These are phyloP conservation scores for Fusarium coffeatum DNA, from an alignment of 2,329 filamentous ascomycete genomes.

Conservation along the genomic window DNA sequence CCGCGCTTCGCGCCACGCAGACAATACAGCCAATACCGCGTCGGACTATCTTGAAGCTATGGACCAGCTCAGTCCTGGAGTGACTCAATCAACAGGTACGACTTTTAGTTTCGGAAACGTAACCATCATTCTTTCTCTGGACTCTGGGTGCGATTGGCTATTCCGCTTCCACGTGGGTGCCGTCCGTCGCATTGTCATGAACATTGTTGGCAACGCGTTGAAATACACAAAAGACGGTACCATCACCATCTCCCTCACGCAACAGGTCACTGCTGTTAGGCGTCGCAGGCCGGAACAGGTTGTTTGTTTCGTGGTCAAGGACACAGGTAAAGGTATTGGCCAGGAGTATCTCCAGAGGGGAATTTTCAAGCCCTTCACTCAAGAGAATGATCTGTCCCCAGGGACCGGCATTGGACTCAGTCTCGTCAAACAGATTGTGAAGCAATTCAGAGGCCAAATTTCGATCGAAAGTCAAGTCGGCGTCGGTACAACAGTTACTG, in stretches of 20 bases:
- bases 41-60: background rate
- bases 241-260: background rate
- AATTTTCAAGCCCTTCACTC: background rate
- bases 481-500: background rate
- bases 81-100: too few relatives aligned
- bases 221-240: constrained; percentile 58
- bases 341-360: background rate
- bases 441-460: background rate
- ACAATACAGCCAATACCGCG: background rate
- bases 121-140: background rate
- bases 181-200: constrained; percentile 67
- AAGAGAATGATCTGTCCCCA: background rate
- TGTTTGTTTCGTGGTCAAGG: background rate
- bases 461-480: background rate
- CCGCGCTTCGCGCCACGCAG: background rate
- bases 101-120: background rate
- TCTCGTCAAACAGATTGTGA: background rate
- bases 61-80: background rate
- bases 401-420: constrained; percentile 1
- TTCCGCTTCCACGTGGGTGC: constrained; percentile 66
- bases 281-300: background rate
- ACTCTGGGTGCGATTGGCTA: constrained; percentile 53
- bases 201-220: constrained; percentile 70
- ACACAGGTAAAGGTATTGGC: background rate
- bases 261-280: background rate